Evolutionary conservation across 768 basidiomycete species (phyloP), one percentile per base, ranked within the genome.

Genomic region (Boletus pseudo-olivaceus): DNA sequence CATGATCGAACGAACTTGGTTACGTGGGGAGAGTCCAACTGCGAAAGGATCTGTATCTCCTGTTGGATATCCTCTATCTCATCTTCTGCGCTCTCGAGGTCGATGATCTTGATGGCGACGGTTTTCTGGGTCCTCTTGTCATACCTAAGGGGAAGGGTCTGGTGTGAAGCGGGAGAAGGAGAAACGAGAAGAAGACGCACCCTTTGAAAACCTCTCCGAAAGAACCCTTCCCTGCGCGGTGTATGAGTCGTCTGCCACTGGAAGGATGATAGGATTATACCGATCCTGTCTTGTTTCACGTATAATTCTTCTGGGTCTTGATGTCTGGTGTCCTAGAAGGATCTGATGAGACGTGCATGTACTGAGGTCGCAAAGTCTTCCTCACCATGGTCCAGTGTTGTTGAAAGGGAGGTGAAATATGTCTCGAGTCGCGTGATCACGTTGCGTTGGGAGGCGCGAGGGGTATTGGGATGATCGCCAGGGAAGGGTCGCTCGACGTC

Each of bases 161-260:
- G 46, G 58, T 35, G 4, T 23, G 37, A 48, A 57, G 58, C 46
- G 54, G 54, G 49, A 55, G 47, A 35, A 29, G 38, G 51, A 43
- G 54, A 51, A 29, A 46, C 7, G 53, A 37, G 38, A 48, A 60
- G 37, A 45, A 50, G 43, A 65, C 80, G 51, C 53, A 93, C 94
- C 95, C 97, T 75, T 98, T 98, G 78, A 90, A 98, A n/a, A 98
- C 95, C 73, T 98, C 97, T 66, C 96, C 97, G 66, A 99, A 98
- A 6, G 95, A 98, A 32, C 96, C 96, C 72, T 99, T 98, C 57
- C 95, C 96, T 97, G 58, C 23, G 49, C 29, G 43, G 38, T 44
- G 45, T 10, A 37, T 70, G 56, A 65, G 62, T 44, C 33, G 47
- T 53, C 46, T 56, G 58, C n/a, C 51, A 56, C n/a, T 33, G 45